Percentiles rank a stretch among this genome's conserved stretches.
Conservation (phyloP, 2,329 filamentous ascomycete species). For the Ophiostoma tasmaniense region DNA sequence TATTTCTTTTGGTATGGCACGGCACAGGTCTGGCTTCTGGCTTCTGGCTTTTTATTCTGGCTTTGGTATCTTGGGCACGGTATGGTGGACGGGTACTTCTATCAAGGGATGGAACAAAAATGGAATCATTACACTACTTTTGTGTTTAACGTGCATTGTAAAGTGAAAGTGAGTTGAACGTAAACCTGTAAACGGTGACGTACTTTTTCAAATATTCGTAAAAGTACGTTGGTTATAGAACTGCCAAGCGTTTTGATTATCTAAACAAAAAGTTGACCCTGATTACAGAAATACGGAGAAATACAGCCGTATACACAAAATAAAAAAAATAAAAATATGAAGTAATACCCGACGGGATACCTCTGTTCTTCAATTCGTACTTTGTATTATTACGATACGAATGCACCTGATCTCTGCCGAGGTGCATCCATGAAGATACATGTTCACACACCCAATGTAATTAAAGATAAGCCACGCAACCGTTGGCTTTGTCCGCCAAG, state of each 20-base stretch:
- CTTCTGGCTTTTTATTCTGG: neutral
- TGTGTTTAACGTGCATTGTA: neutral
- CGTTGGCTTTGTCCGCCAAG: neutral
- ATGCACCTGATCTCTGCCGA: neutral
- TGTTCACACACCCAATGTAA: neutral
- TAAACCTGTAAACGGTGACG: no score
- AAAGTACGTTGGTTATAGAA: no score
- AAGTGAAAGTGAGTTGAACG: neutral
- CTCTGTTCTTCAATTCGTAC: no score
- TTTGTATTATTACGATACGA: neutral
- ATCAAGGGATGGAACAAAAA: conserved; percentile 2
- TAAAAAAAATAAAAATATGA: no score
- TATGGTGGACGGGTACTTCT: neutral
- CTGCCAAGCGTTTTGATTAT: no score
- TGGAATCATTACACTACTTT: neutral
- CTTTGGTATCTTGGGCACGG: neutral
- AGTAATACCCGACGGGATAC: no score
- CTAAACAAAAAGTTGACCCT: no score
- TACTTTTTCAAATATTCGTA: no score
- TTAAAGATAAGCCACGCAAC: neutral
- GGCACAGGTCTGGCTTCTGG: neutral
- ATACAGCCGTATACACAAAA: no score
- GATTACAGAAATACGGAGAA: no score
- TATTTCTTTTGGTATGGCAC: neutral
- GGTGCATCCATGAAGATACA: neutral